Base-by-base conservation (phyloP, 768 basidiomycete genomes). In the Leccinum subgranulosum region DNA sequence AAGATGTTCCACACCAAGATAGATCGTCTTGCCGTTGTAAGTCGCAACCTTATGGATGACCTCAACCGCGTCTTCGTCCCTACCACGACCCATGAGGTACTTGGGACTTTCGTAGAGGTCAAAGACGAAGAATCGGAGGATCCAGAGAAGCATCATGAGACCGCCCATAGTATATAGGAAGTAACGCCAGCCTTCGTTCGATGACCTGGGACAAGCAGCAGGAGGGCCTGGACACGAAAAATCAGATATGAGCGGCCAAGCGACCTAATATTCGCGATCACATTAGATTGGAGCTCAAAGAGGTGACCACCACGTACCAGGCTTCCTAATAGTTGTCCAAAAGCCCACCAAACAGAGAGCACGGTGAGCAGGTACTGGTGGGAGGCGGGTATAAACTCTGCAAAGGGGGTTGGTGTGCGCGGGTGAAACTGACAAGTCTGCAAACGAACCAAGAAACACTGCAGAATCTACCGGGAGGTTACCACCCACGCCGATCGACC, bases 341-440 rank as follows among this genome's bases (percentile, higher is more conserved):
- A 76, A 6, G 86, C 85, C 90, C 90, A 92, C 85, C 86, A 91
- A 36, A 90, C 81, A 0, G 88, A 88, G 17, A 91, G 77, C 14
- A 90, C 74, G 0, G 88, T 90, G 33, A 91, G 75, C 4, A 92
- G 76, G 64, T 88, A 90, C 64, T 91, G 90, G 59, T 90, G 87
- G 1, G 83, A 81, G 3, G 81, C 80, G 0, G 89, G 89, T 0
- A 88, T 66, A 64, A 88, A 88, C 63, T 91, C 87, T 85, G 54
- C 4, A 49, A 11, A 1, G 15, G 49, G 17, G 4, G n/a, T 62
- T 48, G 21, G 27, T 25, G 28, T 14, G 14, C 11, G 10, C 7
- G 10, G 21, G 25, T 8, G 14, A 49, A 31, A 54, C 2, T 8
- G 34, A 56, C 4, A 48, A 25, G 9, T 29, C 1, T 23, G 34